Base-by-base conservation (phyloP, 1,139 yeast genomes). In the Yamadazyma trypodendri region DNA sequence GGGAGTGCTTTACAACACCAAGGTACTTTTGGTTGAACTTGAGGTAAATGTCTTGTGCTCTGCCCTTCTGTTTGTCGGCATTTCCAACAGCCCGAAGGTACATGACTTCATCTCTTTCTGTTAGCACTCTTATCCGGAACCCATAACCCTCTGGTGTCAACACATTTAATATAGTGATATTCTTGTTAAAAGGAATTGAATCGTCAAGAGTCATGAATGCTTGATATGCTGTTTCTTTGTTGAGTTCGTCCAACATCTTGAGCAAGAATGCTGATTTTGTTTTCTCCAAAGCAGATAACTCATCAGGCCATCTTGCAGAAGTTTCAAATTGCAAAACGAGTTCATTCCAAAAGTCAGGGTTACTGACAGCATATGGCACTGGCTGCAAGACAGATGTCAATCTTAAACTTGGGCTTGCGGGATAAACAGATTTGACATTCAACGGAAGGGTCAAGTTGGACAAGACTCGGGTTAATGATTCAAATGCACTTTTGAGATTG, bases 271-370 rank as follows among this genome's bases (percentile, higher is more conserved):
- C 98, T 27, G 92, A 76, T 56, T 94, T 94, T 13, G 96, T 85
- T 52, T 84, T 82, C 56, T 92, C 98, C 41, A 89, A 66, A 1
- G 97, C 90, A 25, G 72, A 66, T 4, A 88, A 58, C 58, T 92
- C 96, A 60, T 87, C 96, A 1, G 99, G 98, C 99, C 98, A 94
- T 58, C 81, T 80, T n/a, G 80, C 73, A 2, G 96, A 85, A 3
- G 86, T 70, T 63, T 94, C 98, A 60, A 94, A 88, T 60, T 89
- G 96, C 33, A 94, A 60, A 10, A 90, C 73, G 18, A 83, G 81
- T 36, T 84, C 89, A 48, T 85, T 87, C 70, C 87, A 79, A 50
- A 84, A 85, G 55, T 87, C 90, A 5, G 90, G 90, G 50, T 78
- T 83, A 2, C 87, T 75, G 3, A 66, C 62, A 12, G 94, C 92